Evolutionary conservation across 805 yeast genomes (phyloP).

Genomic region (Tetrapisispora pingtungensis): DNA sequence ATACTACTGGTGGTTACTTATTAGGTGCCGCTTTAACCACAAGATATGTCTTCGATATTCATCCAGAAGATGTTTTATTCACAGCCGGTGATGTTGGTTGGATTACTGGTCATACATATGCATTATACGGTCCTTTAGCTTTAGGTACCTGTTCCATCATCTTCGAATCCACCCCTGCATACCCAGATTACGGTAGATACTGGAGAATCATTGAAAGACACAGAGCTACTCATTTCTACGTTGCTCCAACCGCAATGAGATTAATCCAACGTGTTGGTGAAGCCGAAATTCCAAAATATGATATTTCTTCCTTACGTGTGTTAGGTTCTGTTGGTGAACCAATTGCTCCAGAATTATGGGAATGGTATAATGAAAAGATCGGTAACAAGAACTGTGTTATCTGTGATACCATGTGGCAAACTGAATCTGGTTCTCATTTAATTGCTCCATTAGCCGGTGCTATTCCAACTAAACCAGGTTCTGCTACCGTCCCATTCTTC

Average conservation of each 20-base stretch:
- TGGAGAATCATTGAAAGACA: slow-evolving; percentile 91
- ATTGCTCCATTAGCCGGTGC: slow-evolving; percentile 93
- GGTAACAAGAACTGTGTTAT: slow-evolving; percentile 86
- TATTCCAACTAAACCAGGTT: slow-evolving; percentile 92
- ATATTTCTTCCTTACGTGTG: slow-evolving; percentile 77
- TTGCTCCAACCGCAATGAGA: slow-evolving; percentile 96
- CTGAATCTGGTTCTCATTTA: slow-evolving; percentile 93
- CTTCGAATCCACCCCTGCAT: slow-evolving; percentile 96
- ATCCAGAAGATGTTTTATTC: slow-evolving; percentile 76
- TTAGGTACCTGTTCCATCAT: slow-evolving; percentile 86
- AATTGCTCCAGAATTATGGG: slow-evolving; percentile 96
- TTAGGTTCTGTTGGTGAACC: slow-evolving; percentile 99
- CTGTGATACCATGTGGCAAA: slow-evolving; percentile 97
- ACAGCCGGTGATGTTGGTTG: slow-evolving; percentile 99
- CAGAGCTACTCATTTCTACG: slow-evolving; percentile 91
- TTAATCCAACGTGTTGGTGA: slow-evolving; percentile 86
- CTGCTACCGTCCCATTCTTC: slow-evolving; percentile 93
- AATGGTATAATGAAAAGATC: slow-evolving; percentile 89
- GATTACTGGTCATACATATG: slow-evolving; percentile 98
- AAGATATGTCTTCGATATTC: slow-evolving; percentile 87
- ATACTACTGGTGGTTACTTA: slow-evolving; percentile 88
- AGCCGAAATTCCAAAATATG: slow-evolving; percentile 67
- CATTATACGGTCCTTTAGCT: slow-evolving; percentile 84
- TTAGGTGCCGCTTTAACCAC: slow-evolving; percentile 89
- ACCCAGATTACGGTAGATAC: slow-evolving; percentile 89